Conservation (phyloP, 2,329 filamentous ascomycete genomes). For the Sarocladium brachiariae region DNA sequence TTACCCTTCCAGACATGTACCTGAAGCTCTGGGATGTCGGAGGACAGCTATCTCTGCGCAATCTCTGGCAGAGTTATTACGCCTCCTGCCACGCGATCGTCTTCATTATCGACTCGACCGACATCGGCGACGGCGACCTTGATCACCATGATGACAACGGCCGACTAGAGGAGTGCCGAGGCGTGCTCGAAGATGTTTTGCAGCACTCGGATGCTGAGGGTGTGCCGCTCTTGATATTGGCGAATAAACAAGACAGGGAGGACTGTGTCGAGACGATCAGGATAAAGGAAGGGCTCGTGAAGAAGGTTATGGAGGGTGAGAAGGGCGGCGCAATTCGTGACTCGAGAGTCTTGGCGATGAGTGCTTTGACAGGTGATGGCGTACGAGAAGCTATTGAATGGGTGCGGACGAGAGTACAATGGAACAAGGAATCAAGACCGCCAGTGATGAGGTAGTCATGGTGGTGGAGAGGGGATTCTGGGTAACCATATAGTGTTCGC, state of each 20-base stretch:
- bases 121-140: conserved; percentile 78
- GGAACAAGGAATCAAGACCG: conserved; percentile 90
- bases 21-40: conserved; percentile 98
- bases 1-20: conserved; percentile 89
- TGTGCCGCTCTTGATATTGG: conserved; percentile 83
- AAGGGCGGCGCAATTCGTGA: conserved; percentile 82
- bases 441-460: conserved; percentile 76
- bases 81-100: conserved; percentile 90
- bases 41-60: conserved; percentile 80
- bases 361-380: conserved; percentile 79
- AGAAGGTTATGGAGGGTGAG: conserved; percentile 92
- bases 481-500: not conserved
- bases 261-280: conserved; percentile 96
- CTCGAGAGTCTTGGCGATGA: conserved; percentile 83
- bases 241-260: conserved; percentile 96
- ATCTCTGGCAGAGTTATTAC: conserved; percentile 96
- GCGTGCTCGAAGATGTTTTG: conserved; percentile 85
- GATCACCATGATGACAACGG: conserved; percentile 39
- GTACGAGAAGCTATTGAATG: conserved; percentile 96
- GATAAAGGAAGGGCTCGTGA: conserved; percentile 93
- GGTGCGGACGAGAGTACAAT: conserved; percentile 84
- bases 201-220: conserved; percentile 83
- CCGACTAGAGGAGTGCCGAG: conserved; percentile 77
- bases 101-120: conserved; percentile 93
- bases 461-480: not conserved